Evolutionary conservation across 1,139 yeast genomes (phyloP).

Genomic region (Geotrichum klebahnii): DNA sequence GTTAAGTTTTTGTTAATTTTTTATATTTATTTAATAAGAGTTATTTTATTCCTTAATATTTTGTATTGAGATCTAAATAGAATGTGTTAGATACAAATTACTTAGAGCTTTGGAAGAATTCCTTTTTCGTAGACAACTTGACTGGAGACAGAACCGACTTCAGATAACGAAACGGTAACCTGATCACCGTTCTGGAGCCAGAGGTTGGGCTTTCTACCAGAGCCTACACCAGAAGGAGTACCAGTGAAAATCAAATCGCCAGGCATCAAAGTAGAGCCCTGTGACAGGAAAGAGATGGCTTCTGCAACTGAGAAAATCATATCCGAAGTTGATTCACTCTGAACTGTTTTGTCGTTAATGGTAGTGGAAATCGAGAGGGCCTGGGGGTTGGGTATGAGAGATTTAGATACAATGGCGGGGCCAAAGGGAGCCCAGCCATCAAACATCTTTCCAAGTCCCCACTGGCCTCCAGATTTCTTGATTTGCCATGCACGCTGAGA

Average conservation of each 20-base stretch:
- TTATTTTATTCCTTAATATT: background rate
- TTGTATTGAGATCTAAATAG: background rate
- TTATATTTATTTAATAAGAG: too few relatives aligned
- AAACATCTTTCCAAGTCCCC: constrained; percentile 50
- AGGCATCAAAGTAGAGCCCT: constrained; percentile 49
- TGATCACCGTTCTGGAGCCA: constrained; percentile 49
- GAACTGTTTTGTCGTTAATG: constrained; percentile 47
- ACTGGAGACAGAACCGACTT: constrained; percentile 47
- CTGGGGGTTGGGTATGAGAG: constrained; percentile 36
- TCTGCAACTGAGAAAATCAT: constrained; percentile 48
- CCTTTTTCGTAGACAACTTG: constrained; percentile 36
- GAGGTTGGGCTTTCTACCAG: constrained; percentile 43
- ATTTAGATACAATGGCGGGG: constrained; percentile 47
- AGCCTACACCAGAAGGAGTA: constrained; percentile 54
- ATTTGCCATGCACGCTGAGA: constrained; percentile 54
- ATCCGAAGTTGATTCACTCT: constrained; percentile 46
- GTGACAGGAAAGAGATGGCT: constrained; percentile 48
- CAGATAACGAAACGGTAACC: constrained; percentile 43
- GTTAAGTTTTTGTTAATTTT: too few relatives aligned
- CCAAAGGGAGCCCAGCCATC: constrained; percentile 56
- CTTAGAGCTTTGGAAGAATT: constrained; percentile 13
- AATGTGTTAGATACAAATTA: background rate
- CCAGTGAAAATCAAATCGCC: constrained; percentile 53
- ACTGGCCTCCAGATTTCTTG: constrained; percentile 47
- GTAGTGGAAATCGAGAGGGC: constrained; percentile 39